A percentile compares a stretch with the other conserved stretches of the same genome.
These are phyloP conservation scores for Tetrastigma voinierianum DNA, from an alignment of 164 flowering plant species.

Conservation along the genomic window DNA sequence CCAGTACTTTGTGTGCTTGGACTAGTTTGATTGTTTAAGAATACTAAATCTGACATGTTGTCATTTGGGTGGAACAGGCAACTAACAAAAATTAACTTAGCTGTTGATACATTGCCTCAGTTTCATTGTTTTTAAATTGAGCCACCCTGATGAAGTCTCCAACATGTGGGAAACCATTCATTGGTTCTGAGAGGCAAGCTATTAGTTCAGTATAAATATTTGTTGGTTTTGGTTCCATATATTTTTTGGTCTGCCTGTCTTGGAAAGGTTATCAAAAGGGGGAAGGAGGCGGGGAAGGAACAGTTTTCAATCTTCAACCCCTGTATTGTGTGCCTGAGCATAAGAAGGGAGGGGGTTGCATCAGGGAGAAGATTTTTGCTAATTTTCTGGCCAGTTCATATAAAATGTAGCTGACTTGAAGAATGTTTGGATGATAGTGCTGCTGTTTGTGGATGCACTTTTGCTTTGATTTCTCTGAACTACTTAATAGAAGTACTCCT, in stretches of 20 bases:
- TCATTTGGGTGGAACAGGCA: slow-evolving; percentile 47
- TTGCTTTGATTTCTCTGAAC: too few species aligned
- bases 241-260: not conserved
- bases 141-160: slow-evolving; percentile 64
- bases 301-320: not conserved
- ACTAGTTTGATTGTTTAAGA: not conserved
- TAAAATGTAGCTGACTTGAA: too few species aligned
- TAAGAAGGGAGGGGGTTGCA: too few species aligned
- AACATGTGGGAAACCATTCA: slow-evolving; percentile 93
- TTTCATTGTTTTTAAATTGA: slow-evolving; percentile 69
- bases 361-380: too few species aligned
- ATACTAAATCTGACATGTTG: not conserved
- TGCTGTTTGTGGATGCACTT: too few species aligned
- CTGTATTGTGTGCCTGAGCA: too few species aligned
- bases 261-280: not conserved
- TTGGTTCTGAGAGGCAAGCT: slow-evolving; percentile 84
- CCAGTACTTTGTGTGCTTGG: not conserved
- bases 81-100: slow-evolving; percentile 94
- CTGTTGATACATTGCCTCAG: slow-evolving; percentile 76
- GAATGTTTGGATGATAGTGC: too few species aligned
- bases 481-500: not conserved
- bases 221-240: not conserved
- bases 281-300: not conserved
- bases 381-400: too few species aligned
- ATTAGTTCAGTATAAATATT: not conserved